phyloP scores from a whole-genome alignment of 2,329 filamentous ascomycete genomes.

The Chrysoporthe puriensis region DNA sequence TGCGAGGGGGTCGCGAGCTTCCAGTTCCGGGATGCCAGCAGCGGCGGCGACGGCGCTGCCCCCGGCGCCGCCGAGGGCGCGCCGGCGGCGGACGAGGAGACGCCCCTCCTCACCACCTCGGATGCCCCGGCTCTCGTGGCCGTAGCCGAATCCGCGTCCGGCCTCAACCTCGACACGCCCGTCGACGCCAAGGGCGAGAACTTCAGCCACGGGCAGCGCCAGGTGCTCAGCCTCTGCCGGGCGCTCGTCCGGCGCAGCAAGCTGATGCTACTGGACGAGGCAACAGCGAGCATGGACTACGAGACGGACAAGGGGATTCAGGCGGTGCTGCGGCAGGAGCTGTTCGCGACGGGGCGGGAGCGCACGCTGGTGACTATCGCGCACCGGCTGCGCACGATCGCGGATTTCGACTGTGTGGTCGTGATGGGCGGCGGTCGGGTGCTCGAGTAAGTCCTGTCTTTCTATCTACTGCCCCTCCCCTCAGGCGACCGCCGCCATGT shows the following conservation, averaged over 20 bases:
- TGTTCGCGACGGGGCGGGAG: conserved; percentile 47
- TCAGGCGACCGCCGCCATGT: background rate
- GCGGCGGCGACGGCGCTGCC: conserved; percentile 27
- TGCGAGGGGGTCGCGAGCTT: conserved; percentile 64
- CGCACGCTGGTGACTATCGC: conserved; percentile 62
- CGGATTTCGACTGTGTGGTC: conserved; percentile 62
- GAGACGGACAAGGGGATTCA: conserved; percentile 61
- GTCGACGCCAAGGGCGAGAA: conserved; percentile 59
- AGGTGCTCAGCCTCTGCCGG: conserved; percentile 61
- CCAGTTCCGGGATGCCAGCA: conserved; percentile 41
- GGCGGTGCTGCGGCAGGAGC: conserved; percentile 53
- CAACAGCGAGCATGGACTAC: conserved; percentile 63
- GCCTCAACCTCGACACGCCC: conserved; percentile 47
- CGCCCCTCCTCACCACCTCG: conserved; percentile 23
- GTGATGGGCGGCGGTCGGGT: conserved; percentile 60
- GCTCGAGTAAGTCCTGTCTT: conserved; percentile 43
- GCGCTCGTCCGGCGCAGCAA: conserved; percentile 59
- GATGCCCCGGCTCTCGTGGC: conserved; percentile 24
- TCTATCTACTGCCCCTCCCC: no score
- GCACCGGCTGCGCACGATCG: conserved; percentile 60
- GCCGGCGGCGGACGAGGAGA: conserved; percentile 24
- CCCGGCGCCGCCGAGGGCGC: conserved; percentile 14
- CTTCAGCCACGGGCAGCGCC: conserved; percentile 61
- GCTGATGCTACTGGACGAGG: conserved; percentile 61
- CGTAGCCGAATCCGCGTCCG: conserved; percentile 30